These are phyloP conservation scores for Fusarium liriodendri DNA, from an alignment of 2,329 filamentous ascomycete species.

Conservation along the genomic window DNA sequence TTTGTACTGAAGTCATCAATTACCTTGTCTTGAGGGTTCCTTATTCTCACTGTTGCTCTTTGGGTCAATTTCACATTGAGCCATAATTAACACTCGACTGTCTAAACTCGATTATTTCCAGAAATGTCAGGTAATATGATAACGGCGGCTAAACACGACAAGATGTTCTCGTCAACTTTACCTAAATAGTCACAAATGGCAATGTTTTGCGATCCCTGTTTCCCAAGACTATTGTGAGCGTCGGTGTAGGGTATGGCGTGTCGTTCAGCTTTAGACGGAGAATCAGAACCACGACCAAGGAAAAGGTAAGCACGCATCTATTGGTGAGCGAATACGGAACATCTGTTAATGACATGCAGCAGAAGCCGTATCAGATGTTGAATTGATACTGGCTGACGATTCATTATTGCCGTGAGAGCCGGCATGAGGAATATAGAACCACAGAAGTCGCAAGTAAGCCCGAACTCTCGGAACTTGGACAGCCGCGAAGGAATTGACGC, in stretches of 20 bases:
- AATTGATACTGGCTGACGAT: background rate
- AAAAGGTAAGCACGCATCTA: background rate
- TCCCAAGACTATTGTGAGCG: background rate
- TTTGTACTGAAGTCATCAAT: too few species aligned
- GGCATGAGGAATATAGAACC: background rate
- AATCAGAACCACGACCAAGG: background rate
- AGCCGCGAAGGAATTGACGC: constrained; percentile 11
- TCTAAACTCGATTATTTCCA: background rate
- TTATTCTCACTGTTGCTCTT: background rate
- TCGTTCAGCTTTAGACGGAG: background rate
- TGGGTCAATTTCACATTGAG: background rate
- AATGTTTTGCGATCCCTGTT: background rate
- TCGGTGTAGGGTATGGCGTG: background rate
- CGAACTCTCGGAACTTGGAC: background rate
- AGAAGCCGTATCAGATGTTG: background rate
- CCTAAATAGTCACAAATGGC: background rate
- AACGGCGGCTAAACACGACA: background rate
- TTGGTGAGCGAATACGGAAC: background rate
- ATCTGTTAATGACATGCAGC: background rate
- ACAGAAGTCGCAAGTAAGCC: background rate
- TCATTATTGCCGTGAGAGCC: background rate
- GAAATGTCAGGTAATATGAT: background rate
- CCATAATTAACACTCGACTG: background rate
- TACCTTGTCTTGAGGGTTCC: too few species aligned
- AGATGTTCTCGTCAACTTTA: background rate